Evolutionary conservation across 768 basidiomycete genomes (phyloP).

Genomic region (Pisolithus sp.): DNA sequence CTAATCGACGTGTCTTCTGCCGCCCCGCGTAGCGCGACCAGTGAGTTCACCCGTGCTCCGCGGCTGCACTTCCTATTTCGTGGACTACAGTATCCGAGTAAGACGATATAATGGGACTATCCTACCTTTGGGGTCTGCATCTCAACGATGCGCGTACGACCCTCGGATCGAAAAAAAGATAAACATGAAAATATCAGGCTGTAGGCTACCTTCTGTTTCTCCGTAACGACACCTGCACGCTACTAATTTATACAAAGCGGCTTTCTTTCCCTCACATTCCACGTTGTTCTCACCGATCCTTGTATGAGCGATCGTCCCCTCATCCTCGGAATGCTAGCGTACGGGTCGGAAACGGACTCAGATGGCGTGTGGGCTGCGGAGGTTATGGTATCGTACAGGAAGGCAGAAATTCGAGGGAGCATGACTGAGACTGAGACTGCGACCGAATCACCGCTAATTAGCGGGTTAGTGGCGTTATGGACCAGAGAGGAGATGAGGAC

Average conservation of each 20-base stretch:
- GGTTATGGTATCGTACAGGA: constrained; percentile 50
- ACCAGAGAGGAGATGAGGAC: background rate
- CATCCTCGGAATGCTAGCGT: constrained; percentile 75
- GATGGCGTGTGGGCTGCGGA: constrained; percentile 70
- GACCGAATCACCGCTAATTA: background rate
- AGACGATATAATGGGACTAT: constrained; percentile 58
- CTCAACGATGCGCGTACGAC: constrained; percentile 75
- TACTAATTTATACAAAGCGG: constrained; percentile 40
- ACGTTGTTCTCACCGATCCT: constrained; percentile 59
- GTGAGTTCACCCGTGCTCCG: constrained; percentile 9
- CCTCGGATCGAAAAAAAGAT: constrained; percentile 59
- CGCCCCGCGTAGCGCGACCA: constrained; percentile 15
- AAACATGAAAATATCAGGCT: constrained; percentile 82
- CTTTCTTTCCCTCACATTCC: constrained; percentile 61
- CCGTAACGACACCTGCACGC: background rate
- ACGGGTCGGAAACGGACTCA: constrained; percentile 36
- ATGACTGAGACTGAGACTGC: background rate
- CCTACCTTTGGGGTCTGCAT: constrained; percentile 78
- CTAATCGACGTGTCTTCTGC: background rate
- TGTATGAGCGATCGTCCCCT: constrained; percentile 67
- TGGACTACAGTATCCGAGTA: constrained; percentile 51
- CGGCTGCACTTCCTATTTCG: background rate
- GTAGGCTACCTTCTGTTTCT: constrained; percentile 35
- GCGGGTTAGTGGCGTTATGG: background rate
- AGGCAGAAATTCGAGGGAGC: constrained; percentile 22